A percentile compares a stretch with the other conserved stretches of the same genome.
Conservation (phyloP, 2,329 filamentous ascomycete genomes). For the Macrophomina pseudophaseolina region DNA sequence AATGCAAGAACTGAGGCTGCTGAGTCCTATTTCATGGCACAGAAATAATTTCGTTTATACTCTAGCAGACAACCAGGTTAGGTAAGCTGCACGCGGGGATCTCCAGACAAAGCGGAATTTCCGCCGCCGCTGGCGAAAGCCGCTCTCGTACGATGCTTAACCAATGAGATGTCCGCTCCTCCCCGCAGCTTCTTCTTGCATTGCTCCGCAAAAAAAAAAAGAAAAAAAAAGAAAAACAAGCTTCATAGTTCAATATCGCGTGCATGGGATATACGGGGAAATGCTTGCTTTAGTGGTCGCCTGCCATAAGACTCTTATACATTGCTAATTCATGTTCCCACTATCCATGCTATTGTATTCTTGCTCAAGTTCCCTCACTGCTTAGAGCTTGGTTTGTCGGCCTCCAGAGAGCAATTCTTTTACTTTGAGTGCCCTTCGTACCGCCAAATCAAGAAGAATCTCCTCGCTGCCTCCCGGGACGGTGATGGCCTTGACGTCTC, state of each 20-base stretch:
- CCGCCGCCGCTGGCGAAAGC: background rate
- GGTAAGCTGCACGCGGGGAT: background rate
- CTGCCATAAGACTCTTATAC: no score
- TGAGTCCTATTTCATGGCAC: background rate
- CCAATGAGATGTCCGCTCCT: background rate
- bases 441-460: slow-evolving; percentile 38
- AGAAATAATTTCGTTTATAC: background rate
- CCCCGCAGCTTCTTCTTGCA: background rate
- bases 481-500: background rate
- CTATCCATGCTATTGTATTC: no score
- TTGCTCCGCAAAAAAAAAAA: background rate
- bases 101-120: background rate
- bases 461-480: slow-evolving; percentile 35
- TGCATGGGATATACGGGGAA: no score
- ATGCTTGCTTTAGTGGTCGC: no score
- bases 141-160: background rate
- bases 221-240: no score
- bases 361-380: background rate
- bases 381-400: background rate
- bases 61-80: background rate
- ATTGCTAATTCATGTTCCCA: no score
- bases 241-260: no score
- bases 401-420: background rate
- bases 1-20: no score
- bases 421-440: slow-evolving; percentile 38